Conservation (phyloP, 257 asterid genomes). For the Hygrophila difformis region DNA sequence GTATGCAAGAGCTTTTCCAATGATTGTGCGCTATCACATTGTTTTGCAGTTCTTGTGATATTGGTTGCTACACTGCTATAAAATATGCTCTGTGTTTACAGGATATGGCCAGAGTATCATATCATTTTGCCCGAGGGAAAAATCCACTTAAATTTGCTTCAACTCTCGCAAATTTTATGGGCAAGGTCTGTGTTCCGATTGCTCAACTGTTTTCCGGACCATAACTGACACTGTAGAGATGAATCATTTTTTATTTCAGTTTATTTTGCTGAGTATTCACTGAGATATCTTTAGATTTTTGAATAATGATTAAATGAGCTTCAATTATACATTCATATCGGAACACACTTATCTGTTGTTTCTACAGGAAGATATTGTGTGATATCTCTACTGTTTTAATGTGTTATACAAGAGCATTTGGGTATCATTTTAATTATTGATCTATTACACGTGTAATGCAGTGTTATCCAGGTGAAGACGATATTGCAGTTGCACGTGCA, state of each 20-base stretch:
- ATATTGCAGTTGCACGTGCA: slow-evolving; percentile 85
- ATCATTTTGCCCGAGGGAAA: slow-evolving; percentile 85
- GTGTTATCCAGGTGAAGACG: slow-evolving; percentile 99
- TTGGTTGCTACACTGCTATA: slow-evolving; percentile 11
- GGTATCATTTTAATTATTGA: slow-evolving; percentile 8
- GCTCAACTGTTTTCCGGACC: background rate
- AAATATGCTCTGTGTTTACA: slow-evolving; percentile 24
- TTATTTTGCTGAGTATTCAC: background rate
- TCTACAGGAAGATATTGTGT: slow-evolving; percentile 4
- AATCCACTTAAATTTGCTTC: slow-evolving; percentile 77
- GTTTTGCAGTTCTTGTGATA: slow-evolving; percentile 11
- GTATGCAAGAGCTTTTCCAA: slow-evolving; percentile 4
- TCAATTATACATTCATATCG: background rate
- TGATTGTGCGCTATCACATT: background rate
- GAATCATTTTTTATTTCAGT: background rate
- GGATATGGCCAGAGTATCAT: slow-evolving; percentile 89
- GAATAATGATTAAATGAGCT: slow-evolving; percentile 3
- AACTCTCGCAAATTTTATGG: slow-evolving; percentile 79
- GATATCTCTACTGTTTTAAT: background rate
- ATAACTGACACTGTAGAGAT: background rate
- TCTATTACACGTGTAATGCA: slow-evolving; percentile 31
- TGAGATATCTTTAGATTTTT: background rate
- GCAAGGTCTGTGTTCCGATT: slow-evolving; percentile 50
- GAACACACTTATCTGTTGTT: background rate
- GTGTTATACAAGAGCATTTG: background rate